Conservation (phyloP, 352 stramenopile species). For the Phytophthora kernoviae region DNA sequence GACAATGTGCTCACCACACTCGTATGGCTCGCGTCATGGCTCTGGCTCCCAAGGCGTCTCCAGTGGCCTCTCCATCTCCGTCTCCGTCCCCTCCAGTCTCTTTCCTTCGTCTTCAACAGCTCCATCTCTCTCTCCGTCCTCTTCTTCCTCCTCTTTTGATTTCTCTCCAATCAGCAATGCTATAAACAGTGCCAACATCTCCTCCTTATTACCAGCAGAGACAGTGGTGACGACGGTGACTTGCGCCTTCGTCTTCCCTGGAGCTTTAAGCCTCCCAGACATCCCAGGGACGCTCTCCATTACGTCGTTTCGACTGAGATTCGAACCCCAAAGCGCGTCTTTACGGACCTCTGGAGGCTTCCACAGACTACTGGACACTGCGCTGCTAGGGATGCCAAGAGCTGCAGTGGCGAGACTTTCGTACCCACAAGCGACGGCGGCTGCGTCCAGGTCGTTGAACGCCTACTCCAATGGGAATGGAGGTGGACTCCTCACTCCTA, state of each 20-base stretch:
- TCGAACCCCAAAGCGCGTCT: conserved; percentile 61
- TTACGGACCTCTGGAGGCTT: conserved; percentile 48
- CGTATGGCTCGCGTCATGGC: conserved; percentile 83
- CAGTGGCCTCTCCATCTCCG: conserved; percentile 4
- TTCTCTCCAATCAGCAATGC: conserved; percentile 15
- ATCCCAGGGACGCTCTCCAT: conserved; percentile 67
- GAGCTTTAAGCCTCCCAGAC: conserved; percentile 40
- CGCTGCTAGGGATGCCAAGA: conserved; percentile 64
- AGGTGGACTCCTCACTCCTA: conserved; percentile 25
- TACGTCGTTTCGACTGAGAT: conserved; percentile 73
- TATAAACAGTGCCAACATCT: conserved; percentile 10
- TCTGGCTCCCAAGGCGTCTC: conserved; percentile 45
- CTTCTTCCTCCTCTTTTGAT: conserved; percentile 32
- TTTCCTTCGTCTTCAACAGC: conserved; percentile 9
- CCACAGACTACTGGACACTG: conserved; percentile 65
- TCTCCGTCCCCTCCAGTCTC: conserved; percentile 5
- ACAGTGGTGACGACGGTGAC: conserved; percentile 38
- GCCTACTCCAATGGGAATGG: conserved; percentile 15
- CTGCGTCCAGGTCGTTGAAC: conserved; percentile 35
- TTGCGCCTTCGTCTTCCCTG: conserved; percentile 67
- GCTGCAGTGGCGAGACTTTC: conserved; percentile 66
- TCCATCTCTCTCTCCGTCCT: conserved; percentile 20
- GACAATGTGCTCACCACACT: conserved; percentile 77
- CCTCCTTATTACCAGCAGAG: conserved; percentile 46
- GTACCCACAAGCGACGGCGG: conserved; percentile 60